These are phyloP conservation scores for Platanus orientalis DNA, from an alignment of 164 flowering plant species.

Conservation along the genomic window DNA sequence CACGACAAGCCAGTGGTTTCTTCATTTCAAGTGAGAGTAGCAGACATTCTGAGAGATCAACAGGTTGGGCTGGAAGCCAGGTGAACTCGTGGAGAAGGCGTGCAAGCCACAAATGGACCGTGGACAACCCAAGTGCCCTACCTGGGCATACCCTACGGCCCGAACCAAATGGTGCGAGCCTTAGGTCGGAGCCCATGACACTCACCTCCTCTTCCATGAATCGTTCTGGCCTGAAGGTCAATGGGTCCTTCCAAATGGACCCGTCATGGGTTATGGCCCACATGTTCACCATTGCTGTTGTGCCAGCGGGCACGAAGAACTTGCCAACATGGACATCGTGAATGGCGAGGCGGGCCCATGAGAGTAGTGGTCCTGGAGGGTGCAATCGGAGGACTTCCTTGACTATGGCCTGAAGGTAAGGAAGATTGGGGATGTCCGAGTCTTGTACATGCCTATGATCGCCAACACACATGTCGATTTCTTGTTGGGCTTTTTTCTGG, in stretches of 20 bases:
- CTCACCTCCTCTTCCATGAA: conserved; percentile 59
- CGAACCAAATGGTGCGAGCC: conserved; percentile 79
- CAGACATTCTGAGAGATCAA: conserved; percentile 65
- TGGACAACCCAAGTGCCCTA: conserved; percentile 56
- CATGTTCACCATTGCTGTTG: conserved; percentile 93
- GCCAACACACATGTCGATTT: conserved; percentile 46
- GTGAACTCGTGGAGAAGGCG: conserved; percentile 47
- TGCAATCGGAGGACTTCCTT: conserved; percentile 74
- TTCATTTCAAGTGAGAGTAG: conserved; percentile 75
- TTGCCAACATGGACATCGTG: conserved; percentile 67
- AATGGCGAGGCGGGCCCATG: conserved; percentile 84
- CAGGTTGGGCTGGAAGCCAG: conserved; percentile 44
- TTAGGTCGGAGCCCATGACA: conserved; percentile 66
- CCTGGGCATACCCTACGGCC: conserved; percentile 82
- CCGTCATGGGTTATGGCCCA: conserved; percentile 86
- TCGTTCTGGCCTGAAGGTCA: conserved; percentile 57
- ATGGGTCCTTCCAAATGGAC: conserved; percentile 67
- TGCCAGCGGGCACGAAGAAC: conserved; percentile 62
- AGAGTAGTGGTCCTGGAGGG: conserved; percentile 85
- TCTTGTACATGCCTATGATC: conserved; percentile 40
- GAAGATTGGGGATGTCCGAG: conserved; percentile 51
- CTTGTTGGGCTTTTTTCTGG: conserved; percentile 59
- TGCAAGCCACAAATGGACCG: conserved; percentile 69
- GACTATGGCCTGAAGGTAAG: too few species aligned
- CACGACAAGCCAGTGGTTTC: conserved; percentile 48